Conservation (phyloP, 2,329 filamentous ascomycete genomes). For the Shiraia bambusicola region DNA sequence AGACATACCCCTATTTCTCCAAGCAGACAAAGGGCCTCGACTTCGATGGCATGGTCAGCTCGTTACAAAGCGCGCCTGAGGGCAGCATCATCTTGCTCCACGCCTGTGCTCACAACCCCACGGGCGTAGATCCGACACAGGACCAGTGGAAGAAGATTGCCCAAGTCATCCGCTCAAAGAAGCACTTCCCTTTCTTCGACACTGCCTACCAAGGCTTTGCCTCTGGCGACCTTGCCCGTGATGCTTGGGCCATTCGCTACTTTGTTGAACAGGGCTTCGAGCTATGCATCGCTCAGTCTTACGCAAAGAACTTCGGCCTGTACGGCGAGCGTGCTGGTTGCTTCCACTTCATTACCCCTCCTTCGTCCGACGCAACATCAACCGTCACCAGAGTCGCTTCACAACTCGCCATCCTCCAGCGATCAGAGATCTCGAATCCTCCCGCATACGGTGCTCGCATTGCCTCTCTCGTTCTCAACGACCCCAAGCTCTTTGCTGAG, state of each 20-base stretch:
- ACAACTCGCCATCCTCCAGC: conserved; percentile 90
- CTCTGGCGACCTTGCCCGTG: conserved; percentile 79
- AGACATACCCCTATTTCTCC: conserved; percentile 92
- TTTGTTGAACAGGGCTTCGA: conserved; percentile 90
- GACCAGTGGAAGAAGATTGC: conserved; percentile 95
- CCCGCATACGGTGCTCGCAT: conserved; percentile 93
- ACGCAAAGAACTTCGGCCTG: conserved; percentile 67
- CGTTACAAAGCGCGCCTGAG: conserved; percentile 68
- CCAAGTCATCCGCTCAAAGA: conserved; percentile 69
- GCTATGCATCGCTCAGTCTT: conserved; percentile 55
- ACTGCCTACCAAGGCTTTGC: conserved; percentile 97
- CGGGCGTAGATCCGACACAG: conserved; percentile 88
- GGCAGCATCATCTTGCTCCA: conserved; percentile 88
- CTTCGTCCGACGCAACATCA: conserved; percentile 65
- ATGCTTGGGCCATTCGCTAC: conserved; percentile 90
- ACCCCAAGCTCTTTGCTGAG: conserved; percentile 75
- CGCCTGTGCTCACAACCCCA: conserved; percentile 97
- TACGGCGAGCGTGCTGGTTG: conserved; percentile 95
- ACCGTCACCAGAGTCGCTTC: conserved; percentile 69
- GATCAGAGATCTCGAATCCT: conserved; percentile 96
- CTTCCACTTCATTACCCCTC: conserved; percentile 87
- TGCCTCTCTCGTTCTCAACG: conserved; percentile 80
- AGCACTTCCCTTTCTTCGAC: conserved; percentile 98
- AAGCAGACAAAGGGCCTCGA: conserved; percentile 87
- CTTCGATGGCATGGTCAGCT: conserved; percentile 80